Conservation (phyloP, 192 early-diverging fungal species). For the Umbelopsis sp. region DNA sequence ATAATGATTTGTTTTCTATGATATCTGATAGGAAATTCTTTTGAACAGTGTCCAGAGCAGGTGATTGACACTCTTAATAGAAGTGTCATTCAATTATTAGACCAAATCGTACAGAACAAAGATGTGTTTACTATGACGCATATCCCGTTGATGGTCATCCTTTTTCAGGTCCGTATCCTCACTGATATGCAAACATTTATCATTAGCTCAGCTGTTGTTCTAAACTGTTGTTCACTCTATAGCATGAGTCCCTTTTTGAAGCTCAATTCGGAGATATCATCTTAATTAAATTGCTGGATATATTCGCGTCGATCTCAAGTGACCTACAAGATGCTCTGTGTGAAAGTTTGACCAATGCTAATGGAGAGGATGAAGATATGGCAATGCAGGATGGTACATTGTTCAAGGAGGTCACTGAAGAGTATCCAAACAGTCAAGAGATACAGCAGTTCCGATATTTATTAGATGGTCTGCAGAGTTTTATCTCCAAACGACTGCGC, state of each 20-base stretch:
- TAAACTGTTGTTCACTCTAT: background rate
- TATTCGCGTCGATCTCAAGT: background rate
- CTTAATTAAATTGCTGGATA: background rate
- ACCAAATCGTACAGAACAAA: background rate
- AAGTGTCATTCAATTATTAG: slow-evolving; percentile 13
- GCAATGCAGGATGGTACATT: background rate
- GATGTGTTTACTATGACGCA: background rate
- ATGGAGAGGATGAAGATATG: background rate
- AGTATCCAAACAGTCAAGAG: slow-evolving; percentile 6
- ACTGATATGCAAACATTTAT: too few species aligned
- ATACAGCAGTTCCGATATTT: slow-evolving; percentile 6
- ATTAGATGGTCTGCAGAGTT: background rate
- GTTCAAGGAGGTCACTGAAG: background rate
- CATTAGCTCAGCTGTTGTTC: background rate
- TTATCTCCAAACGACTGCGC: slow-evolving; percentile 6
- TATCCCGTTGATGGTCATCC: background rate
- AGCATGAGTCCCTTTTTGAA: slow-evolving; percentile 18
- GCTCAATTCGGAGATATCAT: slow-evolving; percentile 10
- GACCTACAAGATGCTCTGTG: background rate
- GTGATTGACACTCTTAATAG: slow-evolving; percentile 3
- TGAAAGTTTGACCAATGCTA: background rate
- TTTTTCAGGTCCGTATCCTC: background rate
- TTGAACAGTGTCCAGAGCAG: background rate
- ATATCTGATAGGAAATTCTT: background rate
- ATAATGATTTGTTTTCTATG: background rate